These are phyloP conservation scores for Agrocybe chaxingu DNA, from an alignment of 768 basidiomycete species.

Conservation along the genomic window DNA sequence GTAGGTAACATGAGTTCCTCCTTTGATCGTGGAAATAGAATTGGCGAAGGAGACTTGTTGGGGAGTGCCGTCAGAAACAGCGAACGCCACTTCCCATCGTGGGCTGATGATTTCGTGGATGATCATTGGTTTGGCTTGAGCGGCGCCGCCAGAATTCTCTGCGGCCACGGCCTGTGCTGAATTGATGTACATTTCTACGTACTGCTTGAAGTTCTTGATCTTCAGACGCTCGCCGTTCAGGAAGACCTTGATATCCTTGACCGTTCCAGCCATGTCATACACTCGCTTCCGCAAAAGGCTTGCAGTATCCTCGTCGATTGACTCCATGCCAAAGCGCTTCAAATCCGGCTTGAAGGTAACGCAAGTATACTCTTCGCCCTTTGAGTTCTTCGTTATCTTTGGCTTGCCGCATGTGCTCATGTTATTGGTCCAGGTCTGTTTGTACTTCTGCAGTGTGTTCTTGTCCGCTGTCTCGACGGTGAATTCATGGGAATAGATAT, in stretches of 20 bases:
- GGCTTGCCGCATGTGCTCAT: constrained; percentile 86
- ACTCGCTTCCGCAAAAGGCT: constrained; percentile 90
- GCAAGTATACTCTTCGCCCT: constrained; percentile 86
- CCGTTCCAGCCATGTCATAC: constrained; percentile 96
- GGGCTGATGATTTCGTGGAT: constrained; percentile 77
- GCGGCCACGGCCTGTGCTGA: constrained; percentile 70
- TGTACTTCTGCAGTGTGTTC: constrained; percentile 83
- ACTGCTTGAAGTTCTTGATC: constrained; percentile 94
- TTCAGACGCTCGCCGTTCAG: constrained; percentile 90
- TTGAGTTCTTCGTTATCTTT: constrained; percentile 90
- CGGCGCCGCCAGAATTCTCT: constrained; percentile 75
- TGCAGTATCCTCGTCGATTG: constrained; percentile 88
- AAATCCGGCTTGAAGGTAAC: constrained; percentile 94
- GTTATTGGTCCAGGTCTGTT: constrained; percentile 91
- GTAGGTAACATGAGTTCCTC: constrained; percentile 87
- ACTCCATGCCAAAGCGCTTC: constrained; percentile 85
- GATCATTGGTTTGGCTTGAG: constrained; percentile 68
- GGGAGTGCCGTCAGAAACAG: constrained; percentile 88
- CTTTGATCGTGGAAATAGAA: constrained; percentile 94
- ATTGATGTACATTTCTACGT: constrained; percentile 89
- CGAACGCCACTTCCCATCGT: constrained; percentile 95
- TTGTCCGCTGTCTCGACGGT: constrained; percentile 94
- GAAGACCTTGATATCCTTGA: constrained; percentile 89
- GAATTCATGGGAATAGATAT: constrained; percentile 97
- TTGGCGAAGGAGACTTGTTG: constrained; percentile 98